phyloP scores from a whole-genome alignment of 352 stramenopile species.

The Blastocystis hominis region DNA sequence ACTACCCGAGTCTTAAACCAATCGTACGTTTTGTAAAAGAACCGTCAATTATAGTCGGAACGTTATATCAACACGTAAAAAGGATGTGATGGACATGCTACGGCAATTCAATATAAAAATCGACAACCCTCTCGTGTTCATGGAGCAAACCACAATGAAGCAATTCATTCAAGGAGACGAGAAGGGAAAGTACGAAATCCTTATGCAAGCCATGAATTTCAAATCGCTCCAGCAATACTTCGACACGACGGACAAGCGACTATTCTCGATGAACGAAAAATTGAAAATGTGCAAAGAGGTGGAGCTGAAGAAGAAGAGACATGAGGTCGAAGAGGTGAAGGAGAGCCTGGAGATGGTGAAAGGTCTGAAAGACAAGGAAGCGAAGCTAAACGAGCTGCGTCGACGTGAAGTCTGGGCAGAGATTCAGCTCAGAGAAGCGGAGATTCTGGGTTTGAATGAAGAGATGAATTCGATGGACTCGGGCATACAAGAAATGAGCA shows the following conservation, averaged over 20 bases:
- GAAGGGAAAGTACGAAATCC: constrained; percentile 21
- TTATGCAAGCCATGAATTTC: constrained; percentile 47
- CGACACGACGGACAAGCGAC: background rate
- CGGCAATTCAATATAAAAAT: constrained; percentile 44
- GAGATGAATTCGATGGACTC: background rate
- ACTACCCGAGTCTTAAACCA: background rate
- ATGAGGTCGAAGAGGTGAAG: background rate
- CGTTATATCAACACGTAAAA: background rate
- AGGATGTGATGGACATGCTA: background rate
- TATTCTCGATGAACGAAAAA: background rate
- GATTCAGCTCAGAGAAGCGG: background rate
- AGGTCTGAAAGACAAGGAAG: background rate
- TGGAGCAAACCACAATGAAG: constrained; percentile 48
- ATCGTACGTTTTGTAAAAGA: background rate
- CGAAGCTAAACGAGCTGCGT: background rate
- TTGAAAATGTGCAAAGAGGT: constrained; percentile 13
- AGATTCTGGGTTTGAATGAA: background rate
- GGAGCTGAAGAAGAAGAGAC: background rate
- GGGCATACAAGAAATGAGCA: background rate
- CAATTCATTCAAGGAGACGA: constrained; percentile 50
- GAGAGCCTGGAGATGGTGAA: background rate
- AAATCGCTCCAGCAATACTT: constrained; percentile 19
- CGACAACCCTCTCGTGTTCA: constrained; percentile 41
- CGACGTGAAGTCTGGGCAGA: background rate
- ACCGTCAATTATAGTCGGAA: background rate